Conservation (phyloP, 2,329 filamentous ascomycete genomes). For the Talaromyces pinophilus region DNA sequence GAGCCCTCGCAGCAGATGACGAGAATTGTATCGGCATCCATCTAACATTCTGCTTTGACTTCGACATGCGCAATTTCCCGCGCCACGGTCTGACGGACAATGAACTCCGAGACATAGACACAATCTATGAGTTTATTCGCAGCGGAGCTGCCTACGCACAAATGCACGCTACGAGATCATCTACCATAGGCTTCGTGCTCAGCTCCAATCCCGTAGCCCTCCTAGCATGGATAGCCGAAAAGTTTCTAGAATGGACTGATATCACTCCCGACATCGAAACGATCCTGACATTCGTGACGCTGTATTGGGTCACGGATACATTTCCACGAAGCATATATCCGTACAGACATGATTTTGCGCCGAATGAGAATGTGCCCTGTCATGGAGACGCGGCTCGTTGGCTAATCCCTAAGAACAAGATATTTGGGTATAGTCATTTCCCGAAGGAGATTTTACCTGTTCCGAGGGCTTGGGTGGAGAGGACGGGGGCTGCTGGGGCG, state of each 20-base stretch:
- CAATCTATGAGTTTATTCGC: neutral
- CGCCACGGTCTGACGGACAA: neutral
- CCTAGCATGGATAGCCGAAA: conserved; percentile 35
- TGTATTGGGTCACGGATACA: conserved; percentile 44
- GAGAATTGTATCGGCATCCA: conserved; percentile 53
- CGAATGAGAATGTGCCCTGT: conserved; percentile 7
- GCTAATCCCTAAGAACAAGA: conserved; percentile 38
- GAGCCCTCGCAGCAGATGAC: conserved; percentile 46
- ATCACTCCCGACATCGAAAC: conserved; percentile 32
- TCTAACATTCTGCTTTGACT: conserved; percentile 19
- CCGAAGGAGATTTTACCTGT: conserved; percentile 45
- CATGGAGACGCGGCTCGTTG: conserved; percentile 20
- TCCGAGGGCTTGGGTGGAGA: conserved; percentile 41
- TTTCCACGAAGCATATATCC: conserved; percentile 37
- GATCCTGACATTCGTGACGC: conserved; percentile 38
- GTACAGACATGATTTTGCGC: conserved; percentile 28
- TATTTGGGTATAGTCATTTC: conserved; percentile 51
- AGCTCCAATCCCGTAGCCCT: conserved; percentile 16
- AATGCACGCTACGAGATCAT: conserved; percentile 16
- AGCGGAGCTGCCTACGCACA: conserved; percentile 9
- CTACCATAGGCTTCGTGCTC: conserved; percentile 17
- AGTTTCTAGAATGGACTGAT: conserved; percentile 42
- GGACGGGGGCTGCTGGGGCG: conserved; percentile 33
- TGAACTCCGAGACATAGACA: neutral
- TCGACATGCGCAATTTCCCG: conserved; percentile 4